Evolutionary conservation across 805 yeast genomes (phyloP).

Genomic region (Spathaspora girioi): DNA sequence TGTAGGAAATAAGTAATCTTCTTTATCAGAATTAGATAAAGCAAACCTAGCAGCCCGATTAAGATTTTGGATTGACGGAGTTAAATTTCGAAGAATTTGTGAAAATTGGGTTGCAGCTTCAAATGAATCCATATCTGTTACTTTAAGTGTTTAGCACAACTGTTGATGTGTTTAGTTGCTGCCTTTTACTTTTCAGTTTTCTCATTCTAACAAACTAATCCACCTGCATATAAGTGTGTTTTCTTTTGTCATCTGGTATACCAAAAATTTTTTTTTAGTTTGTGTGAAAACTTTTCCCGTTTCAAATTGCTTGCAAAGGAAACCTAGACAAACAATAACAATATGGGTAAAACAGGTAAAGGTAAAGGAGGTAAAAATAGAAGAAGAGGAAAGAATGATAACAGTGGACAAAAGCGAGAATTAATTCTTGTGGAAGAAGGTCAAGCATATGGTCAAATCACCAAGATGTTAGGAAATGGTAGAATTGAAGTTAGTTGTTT

Average conservation of each 20-base stretch:
- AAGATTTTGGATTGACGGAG: conserved; percentile 57
- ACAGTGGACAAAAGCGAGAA: conserved; percentile 90
- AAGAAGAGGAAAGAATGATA: conserved; percentile 97
- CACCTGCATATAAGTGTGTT: not conserved
- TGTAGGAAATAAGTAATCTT: conserved; percentile 67
- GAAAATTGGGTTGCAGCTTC: conserved; percentile 78
- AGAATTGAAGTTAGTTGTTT: conserved; percentile 94
- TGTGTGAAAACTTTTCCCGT: conserved; percentile 5
- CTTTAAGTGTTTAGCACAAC: not conserved
- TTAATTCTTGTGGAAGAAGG: conserved; percentile 89
- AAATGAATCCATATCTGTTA: conserved; percentile 75
- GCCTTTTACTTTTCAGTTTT: not conserved
- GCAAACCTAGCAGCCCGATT: conserved; percentile 54
- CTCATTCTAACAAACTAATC: not conserved
- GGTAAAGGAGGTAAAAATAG: conserved; percentile 92
- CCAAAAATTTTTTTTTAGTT: not conserved
- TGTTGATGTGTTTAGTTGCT: not conserved
- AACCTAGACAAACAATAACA: not conserved
- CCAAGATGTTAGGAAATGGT: conserved; percentile 98
- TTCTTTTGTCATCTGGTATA: conserved; percentile 1
- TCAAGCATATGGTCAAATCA: conserved; percentile 97
- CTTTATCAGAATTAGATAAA: conserved; percentile 51
- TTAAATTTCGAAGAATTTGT: conserved; percentile 59
- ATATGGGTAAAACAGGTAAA: conserved; percentile 75
- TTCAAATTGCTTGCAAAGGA: not conserved